Evolutionary conservation across 2,329 filamentous ascomycete genomes (phyloP), one percentile per base, ranked within the genome.

Genomic region (Pyricularia grisea): DNA sequence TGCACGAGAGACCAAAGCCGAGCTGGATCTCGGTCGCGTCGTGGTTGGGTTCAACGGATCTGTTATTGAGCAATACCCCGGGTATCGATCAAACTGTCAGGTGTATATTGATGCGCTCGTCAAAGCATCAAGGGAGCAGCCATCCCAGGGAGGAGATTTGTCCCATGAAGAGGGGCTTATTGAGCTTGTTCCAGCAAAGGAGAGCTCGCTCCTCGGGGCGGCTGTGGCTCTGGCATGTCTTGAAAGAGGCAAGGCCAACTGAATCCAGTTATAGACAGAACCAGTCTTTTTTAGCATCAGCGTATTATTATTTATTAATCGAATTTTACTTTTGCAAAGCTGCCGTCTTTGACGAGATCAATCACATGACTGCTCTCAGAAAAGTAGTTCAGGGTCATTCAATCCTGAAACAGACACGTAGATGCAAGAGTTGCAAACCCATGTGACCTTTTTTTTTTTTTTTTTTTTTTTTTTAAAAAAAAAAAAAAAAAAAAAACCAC

Each of bases 11-110:
- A 81, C 82, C 6, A 84, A 85, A 71, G 80, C 79, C 1, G 77
- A 80, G 63, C 75, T 84, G 9, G 75, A 76, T 30, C 71, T 75
- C 7, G 68, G 72, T 42, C 79, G 80, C 69, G 88, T 86, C 3
- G 83, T 86, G 2, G 87, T 94, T n/a, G 90, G 90, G 3, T 94
- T 90, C 78, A 93, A 92, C 75, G 92, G 92, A 64, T 91, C 89
- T 31, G 90, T 94, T 67, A 88, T 94, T 67, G 91, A 94, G 78
- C 89, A 90, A 73, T 94, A 94, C 75, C 91, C 92, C 0, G 81
- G 82, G 9, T 94, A 93, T 77, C 81, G 85, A 27, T 78, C 77
- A 36, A 82, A 80, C 61, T 89, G 88, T 74, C 91, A 94, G 76
- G 76, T 76, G 6, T 88, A 88, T 73, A 79, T 94, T 65, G 82